Evolutionary conservation across 805 yeast species (phyloP).

Genomic region (Maudiozyma serrabonitensis): DNA sequence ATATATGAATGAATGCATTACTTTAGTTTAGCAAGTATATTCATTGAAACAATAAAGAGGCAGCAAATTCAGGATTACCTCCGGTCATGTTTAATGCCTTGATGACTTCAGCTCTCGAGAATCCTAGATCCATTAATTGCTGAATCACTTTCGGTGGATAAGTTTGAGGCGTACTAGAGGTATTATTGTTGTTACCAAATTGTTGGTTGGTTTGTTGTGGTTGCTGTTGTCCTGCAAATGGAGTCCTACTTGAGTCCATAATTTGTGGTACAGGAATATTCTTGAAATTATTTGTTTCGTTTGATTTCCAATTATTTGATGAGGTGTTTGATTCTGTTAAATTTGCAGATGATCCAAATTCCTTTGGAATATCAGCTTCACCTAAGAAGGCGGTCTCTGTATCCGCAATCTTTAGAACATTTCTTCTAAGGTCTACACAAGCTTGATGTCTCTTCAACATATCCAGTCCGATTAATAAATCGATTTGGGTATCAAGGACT

Average conservation of each 20-base stretch:
- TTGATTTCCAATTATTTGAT: background rate
- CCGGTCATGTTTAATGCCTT: conserved; percentile 54
- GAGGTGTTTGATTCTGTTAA: background rate
- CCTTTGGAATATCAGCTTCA: conserved; percentile 58
- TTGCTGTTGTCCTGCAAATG: too few species aligned
- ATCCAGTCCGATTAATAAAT: conserved; percentile 79
- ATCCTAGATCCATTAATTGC: conserved; percentile 60
- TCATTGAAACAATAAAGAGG: conserved; percentile 51
- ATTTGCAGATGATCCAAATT: conserved; percentile 5
- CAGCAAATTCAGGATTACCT: conserved; percentile 83
- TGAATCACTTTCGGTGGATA: conserved; percentile 32
- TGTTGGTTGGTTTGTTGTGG: background rate
- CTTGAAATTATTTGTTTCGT: background rate
- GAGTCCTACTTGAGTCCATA: background rate
- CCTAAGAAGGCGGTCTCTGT: conserved; percentile 62
- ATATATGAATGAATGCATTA: too few species aligned
- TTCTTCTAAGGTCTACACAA: conserved; percentile 57
- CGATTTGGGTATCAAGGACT: conserved; percentile 54
- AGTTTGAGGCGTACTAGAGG: background rate
- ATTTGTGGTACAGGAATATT: background rate
- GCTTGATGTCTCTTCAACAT: conserved; percentile 87
- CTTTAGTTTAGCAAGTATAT: background rate
- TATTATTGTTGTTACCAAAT: background rate
- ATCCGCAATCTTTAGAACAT: conserved; percentile 61
- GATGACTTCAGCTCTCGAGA: conserved; percentile 51